Evolutionary conservation across 2,329 filamentous ascomycete species (phyloP), one percentile per base, ranked within the genome.

Genomic region (Cercospora sojina): DNA sequence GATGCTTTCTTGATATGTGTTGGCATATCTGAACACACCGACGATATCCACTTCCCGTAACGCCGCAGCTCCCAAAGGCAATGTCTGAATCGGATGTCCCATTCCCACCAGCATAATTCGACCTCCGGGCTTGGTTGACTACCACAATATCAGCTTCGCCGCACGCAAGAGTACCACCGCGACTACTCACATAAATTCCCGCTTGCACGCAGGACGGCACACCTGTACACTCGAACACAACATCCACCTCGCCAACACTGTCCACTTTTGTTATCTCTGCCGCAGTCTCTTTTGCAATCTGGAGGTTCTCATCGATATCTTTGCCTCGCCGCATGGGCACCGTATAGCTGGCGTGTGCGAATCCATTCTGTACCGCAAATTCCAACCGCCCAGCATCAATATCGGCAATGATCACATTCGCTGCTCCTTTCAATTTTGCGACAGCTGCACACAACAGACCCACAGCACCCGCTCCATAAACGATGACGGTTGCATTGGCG

Each of bases 61-160:
- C 43, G 90, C 89, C 3, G 90, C 90, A 5, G 89, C 88, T 7
- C 88, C 90, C 55, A 93, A 81, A 1, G 90, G 90, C 1, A 93
- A 82, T 0, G 89, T 92, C 77, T 92, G 90, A 61, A 92, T 85
- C 0, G 90, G 90, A 5, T 86, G 90, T 41, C 91, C 91, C 90
- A 93, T 93, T 62, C 90, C 91, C 25, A 93, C 90, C 77, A 93
- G 88, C 77, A 93, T 84, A 58, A 92, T 83, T 72, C 88, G 89
- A 18, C 90, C 90, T 27, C 90, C 91, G 0, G 90, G 84, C 65
- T 84, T 84, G 9, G 90, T 88, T 3, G 88, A 77, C 80, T 83
- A 55, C 3, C 51, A 58, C 32, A 18, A n/a, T 29, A 58, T 70
- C 20, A 73, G 65, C 62, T 32, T 41, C 12, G 4, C 6, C 43